Evolutionary conservation across 129 eudicot species (phyloP).

Genomic region (Oenanthe sinensis): DNA sequence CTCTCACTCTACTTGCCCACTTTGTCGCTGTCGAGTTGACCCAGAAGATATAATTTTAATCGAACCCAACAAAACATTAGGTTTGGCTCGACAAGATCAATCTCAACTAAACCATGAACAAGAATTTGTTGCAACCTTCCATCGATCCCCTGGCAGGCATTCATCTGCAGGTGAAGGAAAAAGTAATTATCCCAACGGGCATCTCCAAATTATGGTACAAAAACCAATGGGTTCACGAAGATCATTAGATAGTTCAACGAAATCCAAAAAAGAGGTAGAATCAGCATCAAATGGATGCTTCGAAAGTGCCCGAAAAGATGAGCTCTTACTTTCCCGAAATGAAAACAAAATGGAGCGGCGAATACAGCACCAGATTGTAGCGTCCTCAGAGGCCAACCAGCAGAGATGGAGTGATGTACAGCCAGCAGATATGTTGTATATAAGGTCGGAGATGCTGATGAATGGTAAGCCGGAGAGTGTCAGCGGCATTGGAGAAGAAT

Average conservation of each 20-base stretch:
- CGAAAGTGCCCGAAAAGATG: constrained; percentile 40
- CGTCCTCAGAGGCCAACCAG: constrained; percentile 23
- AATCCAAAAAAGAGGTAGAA: not conserved
- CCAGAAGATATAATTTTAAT: constrained; percentile 64
- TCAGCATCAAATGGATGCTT: constrained; percentile 8
- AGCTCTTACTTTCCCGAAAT: constrained; percentile 29
- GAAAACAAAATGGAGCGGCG: constrained; percentile 20
- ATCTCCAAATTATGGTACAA: not conserved
- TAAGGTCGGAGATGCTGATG: constrained; percentile 53
- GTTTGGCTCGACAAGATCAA: not conserved
- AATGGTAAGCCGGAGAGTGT: constrained; percentile 40
- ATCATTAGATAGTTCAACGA: constrained; percentile 29
- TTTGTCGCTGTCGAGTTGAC: constrained; percentile 69
- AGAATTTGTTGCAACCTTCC: constrained; percentile 3
- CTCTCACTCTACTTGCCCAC: constrained; percentile 87
- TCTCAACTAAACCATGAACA: constrained; percentile 1
- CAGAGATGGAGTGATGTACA: constrained; percentile 77
- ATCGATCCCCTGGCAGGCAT: constrained; percentile 39
- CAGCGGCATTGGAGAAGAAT: constrained; percentile 8
- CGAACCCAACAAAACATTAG: constrained; percentile 15
- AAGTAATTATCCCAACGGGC: not conserved
- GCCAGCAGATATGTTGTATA: constrained; percentile 54
- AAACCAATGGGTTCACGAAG: constrained; percentile 9
- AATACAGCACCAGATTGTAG: constrained; percentile 54
- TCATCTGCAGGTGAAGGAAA: constrained; percentile 54